Base-by-base conservation (phyloP, 805 yeast species). In the Metschnikowia similis region DNA sequence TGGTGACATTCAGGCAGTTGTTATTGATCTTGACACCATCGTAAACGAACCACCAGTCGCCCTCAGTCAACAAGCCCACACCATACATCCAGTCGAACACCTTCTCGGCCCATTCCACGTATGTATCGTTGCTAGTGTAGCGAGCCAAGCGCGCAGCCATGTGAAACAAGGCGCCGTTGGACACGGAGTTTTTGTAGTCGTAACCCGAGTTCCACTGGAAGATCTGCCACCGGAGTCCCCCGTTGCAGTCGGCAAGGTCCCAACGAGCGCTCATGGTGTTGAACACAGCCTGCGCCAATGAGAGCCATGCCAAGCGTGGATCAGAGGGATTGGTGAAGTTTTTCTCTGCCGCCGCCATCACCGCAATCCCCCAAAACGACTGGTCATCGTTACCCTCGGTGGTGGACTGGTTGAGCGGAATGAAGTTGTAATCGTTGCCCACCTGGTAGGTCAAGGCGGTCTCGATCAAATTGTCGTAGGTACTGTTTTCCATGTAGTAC, bases 321-420 rank as follows among this genome's bases (percentile, higher is more conserved):
- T 77, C 66, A 46, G 72, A 70, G 2, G 95, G 90, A 60, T 84
- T 82, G 1, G 88, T 72, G 64, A 90, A 90, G 69, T 89, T 89
- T 63, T 85, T 77, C 66, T 92, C 98, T 0, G 95, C 95, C 1
- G 97, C 97, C 29, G 82, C 84, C 86, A 92, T 89, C 4, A 83
- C 95, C 1, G 96, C 86, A 52, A 94, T 75, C 5, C 96, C 98
- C 98, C 98, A 92, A 66, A 92, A 89, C 1, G 88, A 96, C 72
- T 92, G 98, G 74, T 92, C 98, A 76, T 92, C 99, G 64, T 92
- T 92, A 62, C 98, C 99, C 70, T 92, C 97, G 1, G 96, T 87
- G 34, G 90, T 83, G 9, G 91, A 81, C 69, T 91, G 96, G 66
- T 89, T 89, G 53, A 82, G 71, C 4, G 97, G 97, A 67, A 92